Conservation (phyloP, 208 protist genomes). For the Crithidia fasciculata region DNA sequence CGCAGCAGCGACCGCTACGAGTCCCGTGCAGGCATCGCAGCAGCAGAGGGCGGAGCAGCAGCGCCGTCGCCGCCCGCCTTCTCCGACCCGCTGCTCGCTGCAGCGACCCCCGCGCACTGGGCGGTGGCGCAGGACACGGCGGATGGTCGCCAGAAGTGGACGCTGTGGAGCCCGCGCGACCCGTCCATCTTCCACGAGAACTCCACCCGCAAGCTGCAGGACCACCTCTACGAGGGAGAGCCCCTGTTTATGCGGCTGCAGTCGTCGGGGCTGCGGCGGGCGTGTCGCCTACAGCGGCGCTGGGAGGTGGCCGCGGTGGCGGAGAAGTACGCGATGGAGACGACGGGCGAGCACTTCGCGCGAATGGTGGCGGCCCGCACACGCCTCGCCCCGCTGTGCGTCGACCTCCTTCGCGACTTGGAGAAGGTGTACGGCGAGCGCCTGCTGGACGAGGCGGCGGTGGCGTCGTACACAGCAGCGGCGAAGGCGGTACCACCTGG, state of each 20-base stretch:
- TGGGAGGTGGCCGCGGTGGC: conserved; percentile 78
- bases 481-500: not conserved
- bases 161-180: conserved; percentile 87
- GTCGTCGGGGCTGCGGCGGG: conserved; percentile 35
- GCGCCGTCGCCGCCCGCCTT: not conserved
- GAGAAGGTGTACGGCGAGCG: conserved; percentile 67
- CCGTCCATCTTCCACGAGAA: conserved; percentile 79
- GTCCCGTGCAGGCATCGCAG: not conserved
- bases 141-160: conserved; percentile 66
- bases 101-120: conserved; percentile 79
- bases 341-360: conserved; percentile 36
- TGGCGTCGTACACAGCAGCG: not conserved
- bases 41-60: not conserved
- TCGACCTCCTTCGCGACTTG: conserved; percentile 55
- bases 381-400: conserved; percentile 35
- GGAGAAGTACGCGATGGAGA: conserved; percentile 65
- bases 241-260: conserved; percentile 82
- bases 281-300: conserved; percentile 57
- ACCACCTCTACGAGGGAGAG: conserved; percentile 89
- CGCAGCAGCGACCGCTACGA: conserved; percentile 42
- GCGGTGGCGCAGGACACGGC: conserved; percentile 61
- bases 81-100: conserved; percentile 51
- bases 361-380: conserved; percentile 61
- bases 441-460: conserved; percentile 34
- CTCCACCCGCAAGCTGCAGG: conserved; percentile 84